Evolutionary conservation across 2,329 filamentous ascomycete genomes (phyloP).

Genomic region (Phaeoacremonium minimum): DNA sequence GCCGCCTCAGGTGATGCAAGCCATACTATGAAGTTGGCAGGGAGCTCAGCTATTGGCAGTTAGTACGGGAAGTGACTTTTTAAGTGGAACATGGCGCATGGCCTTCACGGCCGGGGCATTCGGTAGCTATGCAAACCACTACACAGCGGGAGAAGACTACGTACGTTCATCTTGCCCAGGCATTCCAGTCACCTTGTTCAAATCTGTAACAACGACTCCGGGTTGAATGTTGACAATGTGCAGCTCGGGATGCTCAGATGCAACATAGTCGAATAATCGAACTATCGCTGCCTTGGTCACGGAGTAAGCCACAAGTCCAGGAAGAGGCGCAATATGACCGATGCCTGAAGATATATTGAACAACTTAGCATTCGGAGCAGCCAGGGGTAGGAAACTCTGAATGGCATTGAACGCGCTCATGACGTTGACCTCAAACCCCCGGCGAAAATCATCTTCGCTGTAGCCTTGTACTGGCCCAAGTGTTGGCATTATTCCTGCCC

Average conservation of each 20-base stretch:
- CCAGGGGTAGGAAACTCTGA: conserved; percentile 14
- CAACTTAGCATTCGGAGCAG: conserved; percentile 11
- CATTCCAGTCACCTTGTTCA: too few relatives aligned
- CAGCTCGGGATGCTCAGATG: conserved; percentile 27
- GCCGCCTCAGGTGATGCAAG: too few relatives aligned
- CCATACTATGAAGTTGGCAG: too few relatives aligned
- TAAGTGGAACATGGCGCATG: too few relatives aligned
- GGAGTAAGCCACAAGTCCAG: conserved; percentile 20
- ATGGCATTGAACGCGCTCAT: conserved; percentile 17
- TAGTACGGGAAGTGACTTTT: too few relatives aligned
- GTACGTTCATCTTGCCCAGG: too few relatives aligned
- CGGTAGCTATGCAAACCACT: too few relatives aligned
- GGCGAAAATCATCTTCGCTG: conserved; percentile 1
- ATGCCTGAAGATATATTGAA: conserved; percentile 15
- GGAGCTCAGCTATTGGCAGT: too few relatives aligned
- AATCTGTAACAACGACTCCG: conserved; percentile 31
- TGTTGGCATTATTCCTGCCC: conserved; percentile 6
- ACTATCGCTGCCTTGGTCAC: conserved; percentile 26
- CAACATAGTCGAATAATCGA: conserved; percentile 29
- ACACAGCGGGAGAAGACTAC: too few relatives aligned
- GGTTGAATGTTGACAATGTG: conserved; percentile 34
- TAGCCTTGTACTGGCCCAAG: conserved; percentile 4
- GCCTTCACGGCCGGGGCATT: too few relatives aligned
- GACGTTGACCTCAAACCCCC: conserved; percentile 16
- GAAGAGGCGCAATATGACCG: conserved; percentile 15